A percentile compares a stretch with the other conserved stretches of the same genome.
Evolutionary conservation across 139 green algal genomes (phyloP).

Genomic region (Nannochloris sp.): DNA sequence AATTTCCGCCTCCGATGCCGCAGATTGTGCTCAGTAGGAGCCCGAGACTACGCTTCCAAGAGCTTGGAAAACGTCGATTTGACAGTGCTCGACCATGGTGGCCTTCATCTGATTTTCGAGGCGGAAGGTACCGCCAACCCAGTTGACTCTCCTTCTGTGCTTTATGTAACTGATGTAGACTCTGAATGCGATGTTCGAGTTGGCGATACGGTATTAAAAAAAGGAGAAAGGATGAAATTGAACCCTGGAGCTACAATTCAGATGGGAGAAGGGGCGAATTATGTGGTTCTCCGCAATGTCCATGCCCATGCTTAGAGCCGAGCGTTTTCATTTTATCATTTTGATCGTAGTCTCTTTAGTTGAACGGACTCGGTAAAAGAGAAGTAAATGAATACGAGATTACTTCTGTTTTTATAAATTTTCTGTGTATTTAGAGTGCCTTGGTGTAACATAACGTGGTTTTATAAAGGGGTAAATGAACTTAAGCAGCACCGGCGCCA

Average conservation of each 20-base stretch:
- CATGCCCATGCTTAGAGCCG: neutral
- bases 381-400: no score
- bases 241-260: constrained; percentile 16
- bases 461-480: no score
- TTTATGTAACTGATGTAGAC: constrained; percentile 22
- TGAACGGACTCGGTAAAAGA: no score
- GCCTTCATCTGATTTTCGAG: constrained; percentile 28
- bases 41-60: neutral
- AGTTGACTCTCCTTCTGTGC: constrained; percentile 15
- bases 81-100: constrained; percentile 20
- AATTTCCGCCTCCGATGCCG: no score
- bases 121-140: constrained; percentile 12
- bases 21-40: neutral
- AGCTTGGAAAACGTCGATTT: constrained; percentile 10
- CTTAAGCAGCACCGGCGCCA: no score
- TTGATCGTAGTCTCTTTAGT: no score
- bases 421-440: no score
- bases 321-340: no score
- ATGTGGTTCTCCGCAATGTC: constrained; percentile 3
- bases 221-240: constrained; percentile 9
- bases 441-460: no score
- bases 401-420: no score
- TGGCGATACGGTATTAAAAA: constrained; percentile 6
- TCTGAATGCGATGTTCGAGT: neutral
- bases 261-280: neutral